Evolutionary conservation across 345 rosid genomes (phyloP).

Genomic region (Arabidopsis suecica): DNA sequence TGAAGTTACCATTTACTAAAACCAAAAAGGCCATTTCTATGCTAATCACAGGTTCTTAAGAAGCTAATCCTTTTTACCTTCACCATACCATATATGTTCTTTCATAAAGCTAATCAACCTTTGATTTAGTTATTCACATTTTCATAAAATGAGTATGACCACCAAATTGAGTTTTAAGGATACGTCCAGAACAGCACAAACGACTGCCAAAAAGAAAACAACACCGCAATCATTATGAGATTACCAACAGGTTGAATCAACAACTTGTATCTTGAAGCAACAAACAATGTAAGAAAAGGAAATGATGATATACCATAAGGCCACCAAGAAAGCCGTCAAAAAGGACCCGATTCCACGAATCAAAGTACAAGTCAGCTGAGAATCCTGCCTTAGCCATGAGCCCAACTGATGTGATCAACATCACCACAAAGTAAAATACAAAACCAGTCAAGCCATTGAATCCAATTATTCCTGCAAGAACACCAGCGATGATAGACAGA

Average conservation of each 20-base stretch:
- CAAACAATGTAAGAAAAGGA: constrained; percentile 3
- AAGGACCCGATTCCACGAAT: constrained; percentile 72
- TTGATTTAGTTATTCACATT: not conserved
- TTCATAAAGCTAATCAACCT: constrained; percentile 22
- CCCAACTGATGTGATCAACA: constrained; percentile 84
- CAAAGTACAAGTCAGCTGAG: constrained; percentile 75
- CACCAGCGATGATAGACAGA: constrained; percentile 89
- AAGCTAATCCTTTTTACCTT: not conserved
- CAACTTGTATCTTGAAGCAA: not conserved
- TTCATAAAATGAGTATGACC: not conserved
- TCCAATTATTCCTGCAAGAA: constrained; percentile 88
- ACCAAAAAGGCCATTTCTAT: not conserved
- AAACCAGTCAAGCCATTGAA: constrained; percentile 86
- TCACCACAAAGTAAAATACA: constrained; percentile 74
- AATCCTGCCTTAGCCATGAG: constrained; percentile 87
- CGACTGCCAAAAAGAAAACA: constrained; percentile 67
- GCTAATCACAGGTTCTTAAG: not conserved
- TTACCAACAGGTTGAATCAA: not conserved
- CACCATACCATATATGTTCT: not conserved
- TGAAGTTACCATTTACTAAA: not conserved
- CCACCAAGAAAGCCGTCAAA: constrained; percentile 91
- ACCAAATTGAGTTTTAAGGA: constrained; percentile 37
- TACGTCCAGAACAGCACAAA: constrained; percentile 99
- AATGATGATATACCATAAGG: constrained; percentile 64
- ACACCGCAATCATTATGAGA: not conserved